Base-by-base conservation (phyloP, 257 asterid genomes). In the Catharanthus roseus region DNA sequence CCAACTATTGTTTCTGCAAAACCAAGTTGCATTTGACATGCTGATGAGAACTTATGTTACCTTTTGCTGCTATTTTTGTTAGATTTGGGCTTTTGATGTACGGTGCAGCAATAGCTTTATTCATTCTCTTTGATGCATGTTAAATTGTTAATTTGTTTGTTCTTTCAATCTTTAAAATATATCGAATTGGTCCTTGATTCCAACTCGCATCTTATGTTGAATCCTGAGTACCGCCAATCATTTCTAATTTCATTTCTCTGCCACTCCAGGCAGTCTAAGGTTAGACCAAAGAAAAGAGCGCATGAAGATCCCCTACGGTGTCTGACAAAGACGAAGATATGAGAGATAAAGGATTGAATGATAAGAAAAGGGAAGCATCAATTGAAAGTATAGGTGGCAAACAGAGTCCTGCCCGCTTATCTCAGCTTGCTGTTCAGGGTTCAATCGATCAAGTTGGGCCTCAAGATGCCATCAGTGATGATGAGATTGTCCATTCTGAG, bases 381-480 rank as follows among this genome's bases (percentile, higher is more conserved):
- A 38, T 65, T 68, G 84, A 83, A 73, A 78, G 92, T 78, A 76
- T 74, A 67, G 85, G 73, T 71, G 86, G 77, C 61, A 77, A 77
- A 56, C 83, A 73, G 73, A 87, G 81, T 82, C 86, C 85, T 31
- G 77, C 23, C 51, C 67, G 68, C 63, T 82, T 87, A 81, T 85
- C 90, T 76, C 83, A 86, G 29, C 67, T 56, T 21, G 53, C 81
- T 51, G 72, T 65, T 68, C 84, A 78, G 72, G 77, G 78, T 74
- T 87, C 81, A 73, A 79, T 72, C 63, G 95, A 87, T 74, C 84
- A 54, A 67, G 78, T 69, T 34, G 88, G 72, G 68, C 82, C 72
- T 67, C 74, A 78, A 67, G 88, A 79, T 69, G 75, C 76, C 61
- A 71, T 61, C 54, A 81, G 45, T 16, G 72, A 78, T 42, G 85